These are phyloP conservation scores for Thuidium tamariscinum DNA, from an alignment of 225 moss, liverwort and hornwort genomes.

Conservation along the genomic window DNA sequence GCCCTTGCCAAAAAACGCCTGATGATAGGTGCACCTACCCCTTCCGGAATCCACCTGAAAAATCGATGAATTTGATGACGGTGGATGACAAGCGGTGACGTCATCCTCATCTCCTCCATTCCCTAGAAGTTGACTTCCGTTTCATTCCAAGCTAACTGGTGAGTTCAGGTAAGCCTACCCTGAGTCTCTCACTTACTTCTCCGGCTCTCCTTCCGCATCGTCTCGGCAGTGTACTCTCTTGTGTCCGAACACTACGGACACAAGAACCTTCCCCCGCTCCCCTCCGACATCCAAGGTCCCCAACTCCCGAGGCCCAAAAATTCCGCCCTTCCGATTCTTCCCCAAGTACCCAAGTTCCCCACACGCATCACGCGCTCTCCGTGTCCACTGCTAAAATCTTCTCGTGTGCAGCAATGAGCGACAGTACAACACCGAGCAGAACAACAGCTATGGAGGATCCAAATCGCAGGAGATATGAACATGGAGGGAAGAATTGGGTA, in stretches of 20 bases:
- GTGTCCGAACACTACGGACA: not conserved
- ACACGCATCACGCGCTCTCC: not conserved
- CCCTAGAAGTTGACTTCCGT: not conserved
- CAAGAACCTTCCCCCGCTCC: not conserved
- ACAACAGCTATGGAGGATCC: not conserved
- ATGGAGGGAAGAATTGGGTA: not conserved
- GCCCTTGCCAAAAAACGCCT: not conserved
- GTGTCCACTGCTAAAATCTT: not conserved
- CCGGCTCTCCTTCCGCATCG: too few relatives aligned
- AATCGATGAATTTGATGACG: not conserved
- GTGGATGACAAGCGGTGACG: not conserved
- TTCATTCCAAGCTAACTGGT: not conserved
- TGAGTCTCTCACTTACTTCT: too few relatives aligned
- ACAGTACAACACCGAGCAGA: rapidly evolving
- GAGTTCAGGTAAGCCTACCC: not conserved
- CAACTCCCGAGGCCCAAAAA: not conserved
- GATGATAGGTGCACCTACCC: not conserved
- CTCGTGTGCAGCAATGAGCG: too few relatives aligned
- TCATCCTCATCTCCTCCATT: too few relatives aligned
- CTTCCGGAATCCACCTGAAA: not conserved
- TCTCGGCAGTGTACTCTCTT: not conserved
- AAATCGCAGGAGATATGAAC: not conserved
- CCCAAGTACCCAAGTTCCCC: not conserved
- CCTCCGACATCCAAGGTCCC: not conserved
- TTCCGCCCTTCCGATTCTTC: not conserved